Evolutionary conservation across 306 rosid species (phyloP).

Genomic region (Sechiopsis laciniata): DNA sequence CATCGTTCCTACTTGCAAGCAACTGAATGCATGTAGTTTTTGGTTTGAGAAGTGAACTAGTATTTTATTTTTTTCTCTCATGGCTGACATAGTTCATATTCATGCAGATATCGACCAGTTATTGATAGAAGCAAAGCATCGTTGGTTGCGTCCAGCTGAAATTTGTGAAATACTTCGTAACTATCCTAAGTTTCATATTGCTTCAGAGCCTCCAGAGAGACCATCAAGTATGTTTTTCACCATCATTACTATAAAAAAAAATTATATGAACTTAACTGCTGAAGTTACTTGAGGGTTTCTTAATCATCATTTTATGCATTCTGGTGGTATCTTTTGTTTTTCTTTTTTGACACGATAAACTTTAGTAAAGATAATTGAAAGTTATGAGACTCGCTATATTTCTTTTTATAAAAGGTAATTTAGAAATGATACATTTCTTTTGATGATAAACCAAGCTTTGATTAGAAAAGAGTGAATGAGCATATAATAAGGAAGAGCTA

Average conservation of each 20-base stretch:
- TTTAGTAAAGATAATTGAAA: neutral
- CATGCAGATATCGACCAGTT: constrained; percentile 66
- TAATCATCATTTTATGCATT: neutral
- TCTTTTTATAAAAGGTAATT: neutral
- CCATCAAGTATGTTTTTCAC: constrained; percentile 63
- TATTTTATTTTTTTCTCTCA: constrained; percentile 6
- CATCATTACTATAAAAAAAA: neutral
- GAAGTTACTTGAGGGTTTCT: neutral
- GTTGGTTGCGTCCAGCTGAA: constrained; percentile 94
- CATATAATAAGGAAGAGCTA: no score
- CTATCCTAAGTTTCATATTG: constrained; percentile 53
- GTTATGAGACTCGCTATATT: neutral
- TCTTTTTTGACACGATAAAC: constrained; percentile 3
- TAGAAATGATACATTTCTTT: neutral
- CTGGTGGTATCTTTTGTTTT: neutral
- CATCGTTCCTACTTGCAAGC: neutral
- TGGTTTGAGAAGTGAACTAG: neutral
- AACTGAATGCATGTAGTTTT: neutral
- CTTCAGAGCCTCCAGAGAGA: constrained; percentile 74
- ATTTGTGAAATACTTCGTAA: constrained; percentile 89
- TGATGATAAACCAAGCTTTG: no score
- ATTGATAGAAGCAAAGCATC: constrained; percentile 65
- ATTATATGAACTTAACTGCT: neutral
- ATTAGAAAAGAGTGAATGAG: no score
- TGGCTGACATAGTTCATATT: constrained; percentile 20